phyloP scores from a whole-genome alignment of 164 flowering plant genomes.

The Chloranthus sessilifolius region DNA sequence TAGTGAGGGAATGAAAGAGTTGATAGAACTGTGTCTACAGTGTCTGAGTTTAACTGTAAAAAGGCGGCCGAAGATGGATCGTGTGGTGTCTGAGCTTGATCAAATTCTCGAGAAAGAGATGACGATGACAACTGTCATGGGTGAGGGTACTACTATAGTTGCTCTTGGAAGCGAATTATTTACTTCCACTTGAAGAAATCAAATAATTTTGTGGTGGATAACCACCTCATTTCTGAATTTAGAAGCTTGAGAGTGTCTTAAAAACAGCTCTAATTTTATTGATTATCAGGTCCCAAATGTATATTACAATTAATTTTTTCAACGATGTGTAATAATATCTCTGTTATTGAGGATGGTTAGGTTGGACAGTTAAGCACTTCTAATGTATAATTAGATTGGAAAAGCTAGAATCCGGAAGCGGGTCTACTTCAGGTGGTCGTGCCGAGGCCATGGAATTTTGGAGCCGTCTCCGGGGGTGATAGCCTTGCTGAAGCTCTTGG shows the following conservation, averaged over 20 bases:
- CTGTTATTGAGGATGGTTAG: not conserved
- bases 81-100: constrained; percentile 44
- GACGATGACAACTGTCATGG: constrained; percentile 51
- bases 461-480: no score
- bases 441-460: no score
- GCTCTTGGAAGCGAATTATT: constrained; percentile 61
- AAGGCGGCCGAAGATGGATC: constrained; percentile 49
- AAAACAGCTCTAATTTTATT: not conserved
- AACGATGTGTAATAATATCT: constrained; percentile 3
- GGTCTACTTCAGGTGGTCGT: no score
- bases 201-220: constrained; percentile 7
- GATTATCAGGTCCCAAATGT: not conserved
- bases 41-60: constrained; percentile 45
- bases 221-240: constrained; percentile 8
- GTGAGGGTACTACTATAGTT: constrained; percentile 46
- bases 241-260: constrained; percentile 5
- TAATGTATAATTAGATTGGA: not conserved
- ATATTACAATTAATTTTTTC: constrained; percentile 4
- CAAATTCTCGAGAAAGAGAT: constrained; percentile 54
- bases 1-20: constrained; percentile 44
- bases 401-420: no score
- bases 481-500: no score
- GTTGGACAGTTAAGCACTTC: not conserved
- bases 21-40: constrained; percentile 35
- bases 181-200: constrained; percentile 14